Percentiles rank a stretch among this genome's conserved stretches.
These are phyloP conservation scores for Gaeumannomyces sp. DNA, from an alignment of 2,329 filamentous ascomycete genomes.

Conservation along the genomic window DNA sequence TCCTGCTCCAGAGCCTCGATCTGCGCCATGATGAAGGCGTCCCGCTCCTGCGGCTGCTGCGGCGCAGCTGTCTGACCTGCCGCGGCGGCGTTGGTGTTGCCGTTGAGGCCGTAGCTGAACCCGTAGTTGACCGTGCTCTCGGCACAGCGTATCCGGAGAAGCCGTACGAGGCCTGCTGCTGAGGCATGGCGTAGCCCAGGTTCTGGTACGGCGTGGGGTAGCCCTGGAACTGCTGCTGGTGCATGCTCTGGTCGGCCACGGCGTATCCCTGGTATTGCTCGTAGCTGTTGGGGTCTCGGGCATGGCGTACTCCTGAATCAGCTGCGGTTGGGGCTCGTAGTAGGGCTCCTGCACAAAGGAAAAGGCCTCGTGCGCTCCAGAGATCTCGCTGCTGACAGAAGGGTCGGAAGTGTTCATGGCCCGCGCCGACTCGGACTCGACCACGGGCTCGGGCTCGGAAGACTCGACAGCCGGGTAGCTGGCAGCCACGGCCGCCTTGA, in stretches of 20 bases:
- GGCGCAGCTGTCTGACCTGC: too few relatives aligned
- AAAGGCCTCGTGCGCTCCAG: neutral
- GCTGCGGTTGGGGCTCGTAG: neutral
- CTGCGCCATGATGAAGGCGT: slow-evolving; percentile 21
- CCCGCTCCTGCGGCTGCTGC: neutral
- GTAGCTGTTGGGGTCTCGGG: neutral
- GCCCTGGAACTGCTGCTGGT: neutral
- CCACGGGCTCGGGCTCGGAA: slow-evolving; percentile 25
- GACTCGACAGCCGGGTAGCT: slow-evolving; percentile 25
- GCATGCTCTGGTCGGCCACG: neutral
- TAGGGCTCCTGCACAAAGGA: neutral
- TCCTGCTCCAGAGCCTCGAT: slow-evolving; percentile 28
- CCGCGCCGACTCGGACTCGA: slow-evolving; percentile 23
- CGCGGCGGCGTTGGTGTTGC: neutral
- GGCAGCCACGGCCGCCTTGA: slow-evolving; percentile 25
- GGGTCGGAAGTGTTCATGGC: slow-evolving; percentile 17
- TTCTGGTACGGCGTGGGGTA: neutral
- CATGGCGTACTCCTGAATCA: neutral
- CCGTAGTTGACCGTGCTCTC: neutral
- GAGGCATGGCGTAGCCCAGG: neutral
- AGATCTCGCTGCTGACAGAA: slow-evolving; percentile 11
- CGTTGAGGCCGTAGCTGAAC: neutral
- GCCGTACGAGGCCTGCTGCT: neutral
- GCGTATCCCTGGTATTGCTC: neutral
- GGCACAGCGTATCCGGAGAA: neutral